Conservation (phyloP, 768 basidiomycete genomes). For the Boletus sp. region DNA sequence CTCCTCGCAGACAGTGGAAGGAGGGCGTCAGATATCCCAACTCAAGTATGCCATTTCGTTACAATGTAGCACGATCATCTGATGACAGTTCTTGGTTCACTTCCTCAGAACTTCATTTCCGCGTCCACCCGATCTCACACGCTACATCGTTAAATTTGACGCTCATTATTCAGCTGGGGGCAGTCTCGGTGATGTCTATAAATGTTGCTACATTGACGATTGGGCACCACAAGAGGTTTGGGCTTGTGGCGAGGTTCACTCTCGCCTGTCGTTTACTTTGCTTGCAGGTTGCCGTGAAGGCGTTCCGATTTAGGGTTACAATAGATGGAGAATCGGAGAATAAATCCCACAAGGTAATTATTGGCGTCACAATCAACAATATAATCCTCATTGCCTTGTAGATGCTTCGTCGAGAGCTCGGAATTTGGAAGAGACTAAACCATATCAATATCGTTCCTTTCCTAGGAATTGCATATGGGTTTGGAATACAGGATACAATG, state of each 20-base stretch:
- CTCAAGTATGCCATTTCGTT: too few species aligned
- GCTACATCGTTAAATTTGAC: neutral
- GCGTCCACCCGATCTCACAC: slow-evolving; percentile 7
- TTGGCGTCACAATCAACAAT: too few species aligned
- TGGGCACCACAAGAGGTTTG: neutral
- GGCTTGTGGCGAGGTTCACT: neutral
- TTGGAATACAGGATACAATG: slow-evolving; percentile 27
- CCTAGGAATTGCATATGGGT: slow-evolving; percentile 5
- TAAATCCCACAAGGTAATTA: neutral
- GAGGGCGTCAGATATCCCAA: too few species aligned
- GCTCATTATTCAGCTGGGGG: neutral
- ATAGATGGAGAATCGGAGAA: neutral
- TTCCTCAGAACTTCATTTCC: neutral
- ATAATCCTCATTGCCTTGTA: neutral
- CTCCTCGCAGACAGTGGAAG: too few species aligned
- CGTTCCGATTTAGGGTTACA: slow-evolving; percentile 7
- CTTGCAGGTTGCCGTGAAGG: slow-evolving; percentile 27
- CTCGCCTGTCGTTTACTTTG: neutral
- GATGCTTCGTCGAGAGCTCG: slow-evolving; percentile 30
- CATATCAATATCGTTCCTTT: slow-evolving; percentile 26
- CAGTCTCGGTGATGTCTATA: slow-evolving; percentile 2
- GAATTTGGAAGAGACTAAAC: slow-evolving; percentile 28
- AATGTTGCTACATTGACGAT: neutral
- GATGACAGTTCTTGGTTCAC: neutral
- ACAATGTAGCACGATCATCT: neutral